Evolutionary conservation across 495 filamentous ascomycete species (phyloP), one percentile per base, ranked within the genome.

Genomic region (Aspergillus biplanus): DNA sequence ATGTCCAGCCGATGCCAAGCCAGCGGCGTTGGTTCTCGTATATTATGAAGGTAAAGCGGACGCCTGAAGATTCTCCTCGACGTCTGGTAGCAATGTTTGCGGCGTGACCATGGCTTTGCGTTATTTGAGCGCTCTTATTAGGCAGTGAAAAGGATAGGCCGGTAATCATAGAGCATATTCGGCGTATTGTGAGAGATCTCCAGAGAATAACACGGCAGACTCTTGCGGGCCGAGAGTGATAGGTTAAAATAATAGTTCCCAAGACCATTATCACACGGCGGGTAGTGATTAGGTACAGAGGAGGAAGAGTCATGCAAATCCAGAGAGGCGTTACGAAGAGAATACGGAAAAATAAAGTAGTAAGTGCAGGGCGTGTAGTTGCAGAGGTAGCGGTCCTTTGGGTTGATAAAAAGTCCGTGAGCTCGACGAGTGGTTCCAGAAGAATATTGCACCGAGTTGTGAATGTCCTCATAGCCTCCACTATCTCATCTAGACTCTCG

Each of bases 1-100:
- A 88, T 0, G 96, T 98, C 95, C 95, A 99, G 4, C 95, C 95
- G 18, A 98, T 81, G 3, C 93, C 96, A 12, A 98, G 74, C 95
- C 95, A 99, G 44, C 95, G 86, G 31, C 95, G 88, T 74, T 99
- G 94, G 65, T 99, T 99, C 71, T 99, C 95, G 69, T 91, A 98
- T 3, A 98, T 83, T 54, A 93, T 90, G 65, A 99, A 99, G 0
- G 95, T 98, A 72, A 99, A 98, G 9, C 90, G 88, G 5, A 99
- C 90, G 9, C 93, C 92, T 0, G 90, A 81, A 18, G 87, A 85
- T 39, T 87, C 78, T 34, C 80, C 78, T 31, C 81, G 76, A 15
- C 83, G 76, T n/a, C 81, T 83, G 9, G 82, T 80, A 21, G 83
- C 78, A 11, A 85, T 75, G 37, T 79, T 78, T 11, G 77, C 74